Conservation (phyloP, 441 rosid genomes). For the Isatis lusitanica region DNA sequence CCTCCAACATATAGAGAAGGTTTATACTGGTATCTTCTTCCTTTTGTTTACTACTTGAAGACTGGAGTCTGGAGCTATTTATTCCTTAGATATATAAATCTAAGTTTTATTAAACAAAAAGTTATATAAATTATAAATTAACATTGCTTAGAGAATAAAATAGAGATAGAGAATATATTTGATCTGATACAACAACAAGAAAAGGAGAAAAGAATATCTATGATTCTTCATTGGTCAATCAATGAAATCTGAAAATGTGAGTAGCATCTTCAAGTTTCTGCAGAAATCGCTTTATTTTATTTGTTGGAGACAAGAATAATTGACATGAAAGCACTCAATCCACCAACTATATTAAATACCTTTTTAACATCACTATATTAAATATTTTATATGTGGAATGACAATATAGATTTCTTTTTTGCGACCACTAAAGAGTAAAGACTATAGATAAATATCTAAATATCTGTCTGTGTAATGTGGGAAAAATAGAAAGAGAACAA, state of each 20-base stretch:
- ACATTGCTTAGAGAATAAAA: neutral
- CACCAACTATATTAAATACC: neutral
- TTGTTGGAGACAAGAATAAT: conserved; percentile 11
- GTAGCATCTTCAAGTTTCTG: conserved; percentile 1
- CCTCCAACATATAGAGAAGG: too few relatives aligned
- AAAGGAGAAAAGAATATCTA: neutral
- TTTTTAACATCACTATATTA: neutral
- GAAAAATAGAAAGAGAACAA: too few relatives aligned
- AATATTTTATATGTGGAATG: neutral
- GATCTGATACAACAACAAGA: neutral
- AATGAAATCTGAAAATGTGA: neutral
- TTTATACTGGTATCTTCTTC: neutral
- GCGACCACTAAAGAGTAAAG: too few relatives aligned
- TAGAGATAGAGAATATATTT: neutral
- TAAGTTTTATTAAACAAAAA: too few relatives aligned
- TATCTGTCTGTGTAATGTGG: too few relatives aligned
- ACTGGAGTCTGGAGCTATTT: too few relatives aligned
- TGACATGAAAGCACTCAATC: conserved; percentile 13
- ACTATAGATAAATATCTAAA: too few relatives aligned
- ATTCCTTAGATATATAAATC: neutral
- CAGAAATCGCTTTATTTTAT: neutral
- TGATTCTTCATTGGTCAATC: conserved; percentile 1
- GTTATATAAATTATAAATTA: neutral
- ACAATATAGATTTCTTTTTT: neutral
- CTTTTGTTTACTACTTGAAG: neutral